Evolutionary conservation across 2,329 filamentous ascomycete genomes (phyloP).

Genomic region (Aureobasidium sp.): DNA sequence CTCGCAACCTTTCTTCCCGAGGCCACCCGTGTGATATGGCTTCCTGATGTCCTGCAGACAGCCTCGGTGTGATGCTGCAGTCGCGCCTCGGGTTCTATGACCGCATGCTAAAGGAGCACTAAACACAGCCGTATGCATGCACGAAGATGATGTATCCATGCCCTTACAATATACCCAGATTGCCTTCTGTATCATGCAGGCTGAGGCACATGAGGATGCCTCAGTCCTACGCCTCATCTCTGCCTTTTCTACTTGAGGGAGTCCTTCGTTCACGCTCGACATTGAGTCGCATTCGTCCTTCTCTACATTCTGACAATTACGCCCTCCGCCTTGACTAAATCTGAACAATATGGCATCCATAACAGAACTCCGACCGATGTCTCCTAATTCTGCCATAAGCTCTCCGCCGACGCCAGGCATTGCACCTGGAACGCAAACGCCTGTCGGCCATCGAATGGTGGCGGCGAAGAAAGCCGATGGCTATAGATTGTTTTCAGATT

Average conservation of each 20-base stretch:
- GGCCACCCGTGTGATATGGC: neutral
- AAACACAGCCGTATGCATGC: neutral
- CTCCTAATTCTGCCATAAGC: neutral
- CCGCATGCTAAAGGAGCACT: neutral
- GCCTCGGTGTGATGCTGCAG: neutral
- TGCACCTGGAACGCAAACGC: neutral
- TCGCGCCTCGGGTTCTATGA: neutral
- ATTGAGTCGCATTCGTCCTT: neutral
- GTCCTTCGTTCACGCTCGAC: neutral
- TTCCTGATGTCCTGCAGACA: neutral
- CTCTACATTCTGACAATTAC: too few relatives aligned
- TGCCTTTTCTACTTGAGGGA: neutral
- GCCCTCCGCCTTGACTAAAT: neutral
- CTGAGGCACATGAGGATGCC: neutral
- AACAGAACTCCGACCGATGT: slow-evolving; percentile 4
- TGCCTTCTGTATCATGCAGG: neutral
- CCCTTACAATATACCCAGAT: neutral
- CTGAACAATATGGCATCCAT: neutral
- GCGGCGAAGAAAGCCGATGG: neutral
- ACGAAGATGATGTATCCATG: neutral
- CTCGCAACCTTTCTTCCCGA: neutral
- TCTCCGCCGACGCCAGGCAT: neutral
- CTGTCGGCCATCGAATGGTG: neutral
- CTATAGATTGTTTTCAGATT: neutral
- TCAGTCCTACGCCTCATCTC: neutral